Evolutionary conservation across 352 stramenopile genomes (phyloP), one percentile per base, ranked within the genome.

Genomic region (Pythium grandisporangium): DNA sequence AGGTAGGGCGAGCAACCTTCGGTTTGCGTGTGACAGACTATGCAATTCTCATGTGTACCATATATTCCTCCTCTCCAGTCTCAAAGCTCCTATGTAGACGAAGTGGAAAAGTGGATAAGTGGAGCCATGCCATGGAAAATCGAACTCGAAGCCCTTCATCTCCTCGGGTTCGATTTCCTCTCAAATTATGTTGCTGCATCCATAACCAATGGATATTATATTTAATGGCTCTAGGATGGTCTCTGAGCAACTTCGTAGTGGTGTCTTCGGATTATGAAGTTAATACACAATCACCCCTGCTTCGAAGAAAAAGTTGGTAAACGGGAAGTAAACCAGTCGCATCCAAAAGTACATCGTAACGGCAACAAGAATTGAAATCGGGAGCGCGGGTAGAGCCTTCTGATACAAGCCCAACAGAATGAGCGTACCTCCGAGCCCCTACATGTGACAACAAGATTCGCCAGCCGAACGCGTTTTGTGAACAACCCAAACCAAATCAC

Each of bases 371-470:
- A 93, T 91, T 12, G 80, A 93, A 41, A 99, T 98, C 7, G 96
- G 96, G 25, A 99, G 61, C 13, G 96, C 96, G 13, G 95, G 94
- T 30, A 99, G 66, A n/a, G 95, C 96, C 36, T 77, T 88, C 36
- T 97, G 82, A 60, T 97, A 96, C 8, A 99, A 78, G 10, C 84
- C 85, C 23, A 99, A 71, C 24, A 99, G 62, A 36, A 98, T 84
- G 2, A 99, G 63, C 11, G 96, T 99, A 7, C 77, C 85, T 27
- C 84, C 79, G 12, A 99, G 69, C 21, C 91, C 91, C 64, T 93
- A 39, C 23, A 54, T n/a, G n/a, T n/a, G 25, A 22, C 2, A 33
- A 39, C 27, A 46, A 0, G 13, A 38, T 50, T 51, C 3, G 14
- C n/a, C n/a, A n/a, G n/a, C n/a, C n/a, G n/a, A n/a, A n/a, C n/a